Percentiles rank a stretch among this genome's conserved stretches.
Conservation (phyloP, 1,139 yeast species). For the Diutina sp. region DNA sequence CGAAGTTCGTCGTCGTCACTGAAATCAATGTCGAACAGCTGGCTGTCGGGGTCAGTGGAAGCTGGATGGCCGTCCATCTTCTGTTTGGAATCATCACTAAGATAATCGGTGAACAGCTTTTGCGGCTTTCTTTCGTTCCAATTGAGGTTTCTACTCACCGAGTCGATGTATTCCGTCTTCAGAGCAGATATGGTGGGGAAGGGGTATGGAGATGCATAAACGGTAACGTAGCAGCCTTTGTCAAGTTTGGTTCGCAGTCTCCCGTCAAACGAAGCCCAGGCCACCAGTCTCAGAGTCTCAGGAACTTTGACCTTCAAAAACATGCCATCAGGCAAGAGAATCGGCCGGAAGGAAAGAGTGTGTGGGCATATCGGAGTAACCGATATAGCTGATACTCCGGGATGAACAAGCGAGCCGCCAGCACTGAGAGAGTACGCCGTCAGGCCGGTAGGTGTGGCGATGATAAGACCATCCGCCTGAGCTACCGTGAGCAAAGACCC, state of each 20-base stretch:
- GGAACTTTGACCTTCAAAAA: conserved; percentile 67
- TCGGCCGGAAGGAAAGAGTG: conserved; percentile 78
- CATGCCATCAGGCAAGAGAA: conserved; percentile 79
- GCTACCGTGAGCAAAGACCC: conserved; percentile 71
- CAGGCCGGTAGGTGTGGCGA: conserved; percentile 88
- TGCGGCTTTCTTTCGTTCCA: conserved; percentile 84
- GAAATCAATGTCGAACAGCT: not conserved
- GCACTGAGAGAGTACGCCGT: conserved; percentile 87
- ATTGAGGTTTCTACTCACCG: conserved; percentile 70
- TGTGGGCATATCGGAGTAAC: conserved; percentile 93
- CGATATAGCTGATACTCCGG: conserved; percentile 78
- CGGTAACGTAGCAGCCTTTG: conserved; percentile 66
- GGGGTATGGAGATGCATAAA: conserved; percentile 70
- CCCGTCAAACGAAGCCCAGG: conserved; percentile 91
- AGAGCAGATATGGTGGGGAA: conserved; percentile 76
- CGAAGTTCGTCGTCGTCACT: not conserved
- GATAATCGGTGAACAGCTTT: conserved; percentile 50
- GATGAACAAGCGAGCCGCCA: conserved; percentile 84
- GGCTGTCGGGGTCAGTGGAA: not conserved
- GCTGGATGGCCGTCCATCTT: not conserved
- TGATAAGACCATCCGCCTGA: conserved; percentile 80
- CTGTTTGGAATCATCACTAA: conserved; percentile 14
- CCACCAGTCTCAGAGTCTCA: conserved; percentile 52
- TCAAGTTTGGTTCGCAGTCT: conserved; percentile 57
- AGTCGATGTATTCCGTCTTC: conserved; percentile 68